phyloP scores from a whole-genome alignment of 2,329 filamentous ascomycete genomes.

The Scytalidium lignicola region DNA sequence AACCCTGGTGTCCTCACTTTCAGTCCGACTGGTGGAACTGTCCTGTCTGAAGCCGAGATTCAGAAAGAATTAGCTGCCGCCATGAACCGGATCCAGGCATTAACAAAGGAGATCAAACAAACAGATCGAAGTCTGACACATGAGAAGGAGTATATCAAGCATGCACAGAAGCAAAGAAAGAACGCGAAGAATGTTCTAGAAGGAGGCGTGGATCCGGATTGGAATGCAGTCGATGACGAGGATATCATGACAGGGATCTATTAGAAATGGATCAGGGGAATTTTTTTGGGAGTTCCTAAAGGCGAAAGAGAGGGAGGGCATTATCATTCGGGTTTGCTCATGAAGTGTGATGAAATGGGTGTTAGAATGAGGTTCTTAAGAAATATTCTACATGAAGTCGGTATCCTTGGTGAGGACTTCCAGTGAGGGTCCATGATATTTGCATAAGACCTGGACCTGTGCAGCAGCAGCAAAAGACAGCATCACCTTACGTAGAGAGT shows the following conservation, averaged over 20 bases:
- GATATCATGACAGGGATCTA: slow-evolving; percentile 49
- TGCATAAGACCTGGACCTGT: no score
- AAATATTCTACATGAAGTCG: no score
- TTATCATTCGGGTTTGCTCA: neutral
- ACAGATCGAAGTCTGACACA: slow-evolving; percentile 49
- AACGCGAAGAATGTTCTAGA: slow-evolving; percentile 41
- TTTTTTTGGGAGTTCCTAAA: neutral
- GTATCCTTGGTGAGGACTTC: no score
- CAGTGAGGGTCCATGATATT: no score
- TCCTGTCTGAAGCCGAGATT: slow-evolving; percentile 47
- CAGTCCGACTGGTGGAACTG: slow-evolving; percentile 31
- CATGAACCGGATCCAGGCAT: slow-evolving; percentile 36
- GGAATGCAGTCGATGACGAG: slow-evolving; percentile 47
- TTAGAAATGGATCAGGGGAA: neutral
- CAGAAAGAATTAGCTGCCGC: slow-evolving; percentile 39
- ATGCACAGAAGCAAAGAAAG: slow-evolving; percentile 36
- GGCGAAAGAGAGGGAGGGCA: neutral
- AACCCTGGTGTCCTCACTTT: slow-evolving; percentile 48
- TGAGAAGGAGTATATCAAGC: slow-evolving; percentile 51
- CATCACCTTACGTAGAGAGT: neutral
- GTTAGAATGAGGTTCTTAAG: no score
- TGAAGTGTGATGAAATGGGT: neutral
- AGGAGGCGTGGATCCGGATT: slow-evolving; percentile 29
- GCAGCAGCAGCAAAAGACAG: no score
- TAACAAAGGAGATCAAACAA: slow-evolving; percentile 44